These are phyloP conservation scores for Claviceps sp. DNA, from an alignment of 2,329 filamentous ascomycete species.

Conservation along the genomic window DNA sequence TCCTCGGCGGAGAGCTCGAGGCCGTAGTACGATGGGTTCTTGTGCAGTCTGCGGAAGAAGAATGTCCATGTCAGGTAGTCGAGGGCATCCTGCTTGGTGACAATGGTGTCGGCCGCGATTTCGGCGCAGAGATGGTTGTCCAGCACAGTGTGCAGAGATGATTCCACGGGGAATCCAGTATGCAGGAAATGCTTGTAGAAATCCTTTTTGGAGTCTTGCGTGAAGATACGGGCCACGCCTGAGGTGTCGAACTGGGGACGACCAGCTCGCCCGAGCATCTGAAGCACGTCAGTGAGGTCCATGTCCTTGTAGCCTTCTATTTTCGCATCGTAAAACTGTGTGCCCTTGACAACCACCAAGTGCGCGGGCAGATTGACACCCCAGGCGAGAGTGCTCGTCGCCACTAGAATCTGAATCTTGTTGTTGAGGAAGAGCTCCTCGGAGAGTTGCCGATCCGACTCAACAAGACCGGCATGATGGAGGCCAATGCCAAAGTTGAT, in stretches of 20 bases:
- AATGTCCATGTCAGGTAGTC: slow-evolving; percentile 99
- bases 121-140: slow-evolving; percentile 96
- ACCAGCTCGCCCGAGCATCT: slow-evolving; percentile 93
- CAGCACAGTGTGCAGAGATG: slow-evolving; percentile 85
- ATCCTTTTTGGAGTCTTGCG: slow-evolving; percentile 92
- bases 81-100: slow-evolving; percentile 89
- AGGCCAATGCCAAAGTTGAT: slow-evolving; percentile 93
- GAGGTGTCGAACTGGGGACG: slow-evolving; percentile 94
- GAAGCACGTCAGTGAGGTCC: slow-evolving; percentile 93
- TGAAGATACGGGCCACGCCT: slow-evolving; percentile 93
- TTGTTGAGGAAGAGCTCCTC: slow-evolving; percentile 95
- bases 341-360: slow-evolving; percentile 93
- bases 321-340: slow-evolving; percentile 96
- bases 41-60: slow-evolving; percentile 93
- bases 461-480: slow-evolving; percentile 92
- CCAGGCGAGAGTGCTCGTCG: slow-evolving; percentile 94
- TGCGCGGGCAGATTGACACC: slow-evolving; percentile 96
- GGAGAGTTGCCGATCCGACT: slow-evolving; percentile 79
- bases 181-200: slow-evolving; percentile 99
- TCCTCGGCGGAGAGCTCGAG: slow-evolving; percentile 87
- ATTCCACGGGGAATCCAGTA: slow-evolving; percentile 95
- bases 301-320: slow-evolving; percentile 97
- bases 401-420: slow-evolving; percentile 93
- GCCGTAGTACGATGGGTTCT: slow-evolving; percentile 97
- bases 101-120: slow-evolving; percentile 81